These are phyloP conservation scores for Ammopiptanthus mongolicus DNA, from an alignment of 306 rosid genomes.

Conservation along the genomic window DNA sequence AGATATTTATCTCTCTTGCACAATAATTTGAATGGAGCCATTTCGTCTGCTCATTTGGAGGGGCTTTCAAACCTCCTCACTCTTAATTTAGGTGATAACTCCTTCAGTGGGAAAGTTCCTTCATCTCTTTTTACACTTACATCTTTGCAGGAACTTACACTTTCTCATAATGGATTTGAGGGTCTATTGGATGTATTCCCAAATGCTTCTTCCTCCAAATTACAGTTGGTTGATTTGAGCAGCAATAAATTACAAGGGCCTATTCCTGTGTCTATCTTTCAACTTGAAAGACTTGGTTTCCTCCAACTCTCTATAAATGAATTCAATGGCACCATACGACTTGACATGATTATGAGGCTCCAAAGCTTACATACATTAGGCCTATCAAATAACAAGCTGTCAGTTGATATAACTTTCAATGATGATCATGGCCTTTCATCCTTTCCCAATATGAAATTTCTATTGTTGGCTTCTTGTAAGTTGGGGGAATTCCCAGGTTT, in stretches of 20 bases:
- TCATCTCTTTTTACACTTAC: neutral
- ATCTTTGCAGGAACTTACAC: neutral
- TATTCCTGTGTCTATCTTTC: slow-evolving; percentile 21
- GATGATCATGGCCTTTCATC: neutral
- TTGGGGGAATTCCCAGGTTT: slow-evolving; percentile 19
- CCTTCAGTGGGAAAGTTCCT: neutral
- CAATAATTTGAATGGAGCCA: neutral
- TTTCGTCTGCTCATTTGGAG: neutral
- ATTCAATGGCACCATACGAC: slow-evolving; percentile 15
- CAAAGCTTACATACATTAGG: slow-evolving; percentile 19
- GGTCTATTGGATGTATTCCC: slow-evolving; percentile 1
- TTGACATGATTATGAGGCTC: neutral
- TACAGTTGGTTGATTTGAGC: slow-evolving; percentile 28
- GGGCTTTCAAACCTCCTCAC: neutral
- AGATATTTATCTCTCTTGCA: neutral
- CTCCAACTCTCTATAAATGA: slow-evolving; percentile 36
- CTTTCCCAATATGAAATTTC: neutral
- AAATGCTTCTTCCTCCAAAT: neutral
- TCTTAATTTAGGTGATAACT: neutral
- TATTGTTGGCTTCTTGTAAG: slow-evolving; percentile 27
- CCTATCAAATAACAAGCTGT: slow-evolving; percentile 42
- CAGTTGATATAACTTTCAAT: neutral
- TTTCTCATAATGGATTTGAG: slow-evolving; percentile 11
- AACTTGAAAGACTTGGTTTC: neutral
- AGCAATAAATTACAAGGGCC: slow-evolving; percentile 35